These are phyloP conservation scores for Auriscalpium microsporum DNA, from an alignment of 768 basidiomycete species.

Conservation along the genomic window DNA sequence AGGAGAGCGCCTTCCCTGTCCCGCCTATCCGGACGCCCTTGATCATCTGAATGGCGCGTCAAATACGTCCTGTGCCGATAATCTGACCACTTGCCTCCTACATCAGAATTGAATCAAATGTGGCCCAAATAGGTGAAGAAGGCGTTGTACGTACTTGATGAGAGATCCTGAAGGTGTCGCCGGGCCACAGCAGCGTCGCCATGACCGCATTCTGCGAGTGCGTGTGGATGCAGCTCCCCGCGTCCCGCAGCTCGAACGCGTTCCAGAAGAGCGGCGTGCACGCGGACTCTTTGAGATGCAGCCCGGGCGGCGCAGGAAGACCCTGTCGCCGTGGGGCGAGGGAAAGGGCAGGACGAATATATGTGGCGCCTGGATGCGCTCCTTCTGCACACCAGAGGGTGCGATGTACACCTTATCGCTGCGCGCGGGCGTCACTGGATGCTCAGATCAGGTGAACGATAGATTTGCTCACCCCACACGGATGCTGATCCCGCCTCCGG, in stretches of 20 bases:
- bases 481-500: constrained; percentile 76
- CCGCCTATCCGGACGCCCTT: constrained; percentile 79
- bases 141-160: constrained; percentile 51
- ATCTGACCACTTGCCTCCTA: not conserved
- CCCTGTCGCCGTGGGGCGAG: constrained; percentile 57
- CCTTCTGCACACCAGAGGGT: constrained; percentile 87
- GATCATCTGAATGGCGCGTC: constrained; percentile 57
- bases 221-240: constrained; percentile 85
- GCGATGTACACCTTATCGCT: constrained; percentile 80
- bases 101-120: not conserved
- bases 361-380: constrained; percentile 72
- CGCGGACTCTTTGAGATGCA: constrained; percentile 73
- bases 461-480: constrained; percentile 44
- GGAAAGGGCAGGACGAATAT: constrained; percentile 82
- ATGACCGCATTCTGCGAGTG: constrained; percentile 89
- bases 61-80: not conserved
- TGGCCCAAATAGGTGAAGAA: not conserved
- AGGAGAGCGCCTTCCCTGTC: constrained; percentile 66
- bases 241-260: constrained; percentile 69
- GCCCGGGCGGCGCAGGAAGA: constrained; percentile 65
- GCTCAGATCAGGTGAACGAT: not conserved
- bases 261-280: constrained; percentile 93
- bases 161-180: constrained; percentile 65
- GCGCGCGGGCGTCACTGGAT: not conserved
- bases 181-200: constrained; percentile 73